Evolutionary conservation across 1,284 basidiomycete species (phyloP), one percentile per base, ranked within the genome.

Genomic region (Anthracocystis panici-leucophaei): DNA sequence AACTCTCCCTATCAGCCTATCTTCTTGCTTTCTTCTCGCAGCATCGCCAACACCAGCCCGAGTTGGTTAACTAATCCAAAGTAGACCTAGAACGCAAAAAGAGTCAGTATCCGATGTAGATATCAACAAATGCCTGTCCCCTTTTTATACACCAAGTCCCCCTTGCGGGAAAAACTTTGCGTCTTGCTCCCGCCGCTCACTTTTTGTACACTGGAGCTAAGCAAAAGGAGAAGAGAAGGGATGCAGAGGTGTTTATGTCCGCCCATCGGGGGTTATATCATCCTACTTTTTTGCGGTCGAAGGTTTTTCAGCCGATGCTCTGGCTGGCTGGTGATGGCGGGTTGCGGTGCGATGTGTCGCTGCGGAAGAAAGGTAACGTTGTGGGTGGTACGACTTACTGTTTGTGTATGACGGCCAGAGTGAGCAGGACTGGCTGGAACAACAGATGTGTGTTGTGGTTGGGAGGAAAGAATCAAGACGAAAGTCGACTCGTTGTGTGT

Each of bases 61-160:
- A 16, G 12, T 12, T 29, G 12, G 14, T 18, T 5, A n/a, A 18
- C 27, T 31, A 18, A 1, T 18, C 27, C 29, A 18, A 50, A 25
- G 46, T 3, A 14, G 9, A 45, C 25, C 16, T 33, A n/a, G 54
- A 45, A 8, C 55, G 23, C 23, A 25, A 33, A 33, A 12, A 31
- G 59, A 59, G 63, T 75, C 73, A 75, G 73, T 46, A 70, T 67
- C 73, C 73, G 73, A 75, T 75, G 73, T 75, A 75, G 72, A 70
- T 75, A 67, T 75, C 73, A 75, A 65, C 73, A 75, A 75, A 75
- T 75, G 64, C 61, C 67, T 60, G 73, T 35, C 57, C 40, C 73
- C 53, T 67, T 67, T 75, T 75, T 75, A 44, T 68, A 33, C 72
- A 69, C 65, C 6, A 35, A 35, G 35, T 21, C 27, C 40, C 2